Percentiles rank a stretch among this genome's conserved stretches.
These are phyloP conservation scores for Pseudocohnilembus persalinus DNA, from an alignment of 169 alveolate species.

Conservation along the genomic window DNA sequence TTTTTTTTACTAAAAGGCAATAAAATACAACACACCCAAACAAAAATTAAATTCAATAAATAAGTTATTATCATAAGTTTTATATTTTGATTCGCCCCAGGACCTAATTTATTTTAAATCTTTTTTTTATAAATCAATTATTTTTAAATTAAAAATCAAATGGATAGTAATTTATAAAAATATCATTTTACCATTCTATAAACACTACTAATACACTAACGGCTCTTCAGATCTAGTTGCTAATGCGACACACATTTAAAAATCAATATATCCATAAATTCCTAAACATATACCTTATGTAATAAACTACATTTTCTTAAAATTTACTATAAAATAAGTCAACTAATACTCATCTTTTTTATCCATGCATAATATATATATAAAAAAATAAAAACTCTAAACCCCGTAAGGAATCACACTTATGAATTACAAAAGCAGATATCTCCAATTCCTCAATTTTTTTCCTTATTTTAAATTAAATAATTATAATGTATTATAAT, in stretches of 20 bases:
- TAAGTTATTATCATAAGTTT: neutral
- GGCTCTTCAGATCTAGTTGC: neutral
- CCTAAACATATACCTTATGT: slow-evolving; percentile 10
- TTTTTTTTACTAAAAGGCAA: slow-evolving; percentile 15
- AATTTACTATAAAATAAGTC: slow-evolving; percentile 6
- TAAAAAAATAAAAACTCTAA: neutral
- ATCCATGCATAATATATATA: slow-evolving; percentile 3
- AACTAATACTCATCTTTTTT: slow-evolving; percentile 17
- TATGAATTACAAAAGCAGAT: neutral
- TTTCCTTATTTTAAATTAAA: neutral
- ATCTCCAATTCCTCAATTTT: neutral
- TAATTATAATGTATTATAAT: too few relatives aligned
- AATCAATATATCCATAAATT: neutral
- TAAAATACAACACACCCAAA: slow-evolving; percentile 13
- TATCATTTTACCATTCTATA: neutral
- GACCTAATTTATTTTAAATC: slow-evolving; percentile 15
- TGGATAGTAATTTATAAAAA: neutral
- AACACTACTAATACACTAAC: neutral
- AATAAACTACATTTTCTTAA: slow-evolving; percentile 4
- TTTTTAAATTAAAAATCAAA: too few relatives aligned
- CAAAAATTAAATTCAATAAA: neutral
- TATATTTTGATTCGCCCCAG: slow-evolving; percentile 1
- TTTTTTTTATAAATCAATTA: neutral
- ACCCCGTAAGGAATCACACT: slow-evolving; percentile 13
- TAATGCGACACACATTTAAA: slow-evolving; percentile 2